A percentile compares a stretch with the other conserved stretches of the same genome.
phyloP scores from a whole-genome alignment of 2,329 filamentous ascomycete species.

The Sphaerulina musiva region DNA sequence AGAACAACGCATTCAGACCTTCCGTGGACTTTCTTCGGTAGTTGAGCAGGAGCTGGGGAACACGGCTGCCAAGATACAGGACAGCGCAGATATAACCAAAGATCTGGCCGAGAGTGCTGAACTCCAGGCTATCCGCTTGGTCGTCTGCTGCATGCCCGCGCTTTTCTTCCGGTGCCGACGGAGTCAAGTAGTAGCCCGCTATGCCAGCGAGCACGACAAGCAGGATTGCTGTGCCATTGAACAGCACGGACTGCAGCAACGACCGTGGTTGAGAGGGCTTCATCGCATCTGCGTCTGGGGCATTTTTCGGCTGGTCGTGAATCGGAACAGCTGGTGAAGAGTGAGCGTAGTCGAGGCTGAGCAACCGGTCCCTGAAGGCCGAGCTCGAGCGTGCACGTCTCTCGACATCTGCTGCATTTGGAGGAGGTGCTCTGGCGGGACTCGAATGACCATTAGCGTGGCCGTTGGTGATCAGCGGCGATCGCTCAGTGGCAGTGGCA shows the following conservation, averaged over 20 bases:
- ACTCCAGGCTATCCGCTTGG: constrained; percentile 50
- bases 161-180: constrained; percentile 35
- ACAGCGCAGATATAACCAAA: constrained; percentile 90
- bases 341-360: constrained; percentile 58
- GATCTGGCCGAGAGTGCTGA: constrained; percentile 75
- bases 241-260: constrained; percentile 51
- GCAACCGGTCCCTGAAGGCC: constrained; percentile 44
- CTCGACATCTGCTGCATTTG: constrained; percentile 27
- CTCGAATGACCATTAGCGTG: constrained; percentile 26
- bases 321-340: constrained; percentile 80
- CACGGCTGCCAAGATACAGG: constrained; percentile 79
- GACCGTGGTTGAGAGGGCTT: constrained; percentile 38
- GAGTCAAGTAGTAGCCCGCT: constrained; percentile 74
- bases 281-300: constrained; percentile 25
- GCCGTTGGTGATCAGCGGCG: constrained; percentile 33
- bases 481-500: constrained; percentile 33
- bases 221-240: constrained; percentile 68
- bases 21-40: constrained; percentile 89
- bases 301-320: constrained; percentile 45
- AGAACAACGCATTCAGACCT: constrained; percentile 88
- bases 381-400: constrained; percentile 28
- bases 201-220: constrained; percentile 80
- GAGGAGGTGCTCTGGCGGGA: constrained; percentile 1
- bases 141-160: constrained; percentile 30
- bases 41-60: constrained; percentile 88